Evolutionary conservation across 1,284 basidiomycete species (phyloP).

Genomic region (Tilletia walkeri): DNA sequence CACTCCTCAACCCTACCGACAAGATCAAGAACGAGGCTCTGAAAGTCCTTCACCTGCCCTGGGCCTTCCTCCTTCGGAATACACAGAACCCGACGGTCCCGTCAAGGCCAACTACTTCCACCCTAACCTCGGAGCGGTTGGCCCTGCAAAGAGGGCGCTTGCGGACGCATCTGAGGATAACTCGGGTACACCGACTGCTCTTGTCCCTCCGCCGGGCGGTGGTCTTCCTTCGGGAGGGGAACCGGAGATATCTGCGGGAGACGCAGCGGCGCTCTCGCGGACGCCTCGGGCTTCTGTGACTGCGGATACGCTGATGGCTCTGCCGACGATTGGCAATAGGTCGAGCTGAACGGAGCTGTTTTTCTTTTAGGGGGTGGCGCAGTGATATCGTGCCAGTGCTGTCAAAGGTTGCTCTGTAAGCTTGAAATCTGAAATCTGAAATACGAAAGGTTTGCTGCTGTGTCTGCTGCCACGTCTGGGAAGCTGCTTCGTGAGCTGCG

Average conservation of each 20-base stretch:
- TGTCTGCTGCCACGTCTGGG: too few species aligned
- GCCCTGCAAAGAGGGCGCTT: neutral
- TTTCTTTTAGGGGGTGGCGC: too few species aligned
- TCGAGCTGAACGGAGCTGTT: too few species aligned
- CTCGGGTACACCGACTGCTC: neutral
- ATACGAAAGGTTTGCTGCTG: too few species aligned
- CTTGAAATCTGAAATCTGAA: too few species aligned
- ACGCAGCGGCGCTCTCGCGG: neutral
- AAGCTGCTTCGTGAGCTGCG: too few species aligned
- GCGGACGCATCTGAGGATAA: neutral
- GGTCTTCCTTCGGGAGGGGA: neutral
- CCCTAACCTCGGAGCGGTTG: conserved; percentile 9
- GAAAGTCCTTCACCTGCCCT: neutral
- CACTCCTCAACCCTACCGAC: conserved; percentile 52
- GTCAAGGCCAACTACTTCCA: conserved; percentile 40
- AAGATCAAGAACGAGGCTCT: conserved; percentile 13
- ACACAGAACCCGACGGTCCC: conserved; percentile 44
- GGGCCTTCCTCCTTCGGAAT: conserved; percentile 32
- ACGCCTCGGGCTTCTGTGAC: neutral
- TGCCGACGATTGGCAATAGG: neutral
- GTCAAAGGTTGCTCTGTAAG: too few species aligned
- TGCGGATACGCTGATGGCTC: neutral
- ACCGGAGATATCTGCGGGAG: neutral
- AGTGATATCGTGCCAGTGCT: too few species aligned
- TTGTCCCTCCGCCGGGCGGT: neutral